A percentile compares a stretch with the other conserved stretches of the same genome.
Conservation (phyloP, 1,139 yeast species). For the Debaryomyces coudertii region DNA sequence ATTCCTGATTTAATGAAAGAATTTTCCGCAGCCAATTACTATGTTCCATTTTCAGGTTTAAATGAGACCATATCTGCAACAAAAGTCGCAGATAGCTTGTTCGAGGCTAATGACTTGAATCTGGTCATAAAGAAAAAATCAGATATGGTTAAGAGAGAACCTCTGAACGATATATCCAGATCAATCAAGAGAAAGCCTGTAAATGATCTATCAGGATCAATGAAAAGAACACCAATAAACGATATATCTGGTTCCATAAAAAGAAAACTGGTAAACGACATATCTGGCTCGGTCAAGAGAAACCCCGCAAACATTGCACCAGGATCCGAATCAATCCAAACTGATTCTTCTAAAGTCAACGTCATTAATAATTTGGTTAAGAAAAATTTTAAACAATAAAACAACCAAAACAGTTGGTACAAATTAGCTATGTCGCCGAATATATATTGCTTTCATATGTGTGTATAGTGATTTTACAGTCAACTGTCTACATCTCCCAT, state of each 20-base stretch:
- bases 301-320: background rate
- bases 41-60: slow-evolving; percentile 14
- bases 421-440: background rate
- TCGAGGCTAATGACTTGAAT: slow-evolving; percentile 5
- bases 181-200: slow-evolving; percentile 16
- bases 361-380: slow-evolving; percentile 1
- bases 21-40: slow-evolving; percentile 14
- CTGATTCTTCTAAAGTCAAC: background rate
- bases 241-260: background rate
- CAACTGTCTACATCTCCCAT: background rate
- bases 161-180: slow-evolving; percentile 16
- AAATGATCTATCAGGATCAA: slow-evolving; percentile 15
- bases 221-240: slow-evolving; percentile 22
- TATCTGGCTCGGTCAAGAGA: background rate
- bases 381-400: no score
- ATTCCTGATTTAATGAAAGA: slow-evolving; percentile 28
- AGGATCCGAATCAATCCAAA: background rate
- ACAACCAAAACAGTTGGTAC: background rate
- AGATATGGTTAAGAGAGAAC: background rate
- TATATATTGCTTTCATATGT: background rate
- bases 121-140: slow-evolving; percentile 7
- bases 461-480: background rate
- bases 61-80: slow-evolving; percentile 13
- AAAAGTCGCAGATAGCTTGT: background rate
- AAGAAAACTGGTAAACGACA: slow-evolving; percentile 19